Percentiles rank a stretch among this genome's conserved stretches.
These are phyloP conservation scores for Euphorbia tirucalli DNA, from an alignment of 345 rosid species.

Conservation along the genomic window DNA sequence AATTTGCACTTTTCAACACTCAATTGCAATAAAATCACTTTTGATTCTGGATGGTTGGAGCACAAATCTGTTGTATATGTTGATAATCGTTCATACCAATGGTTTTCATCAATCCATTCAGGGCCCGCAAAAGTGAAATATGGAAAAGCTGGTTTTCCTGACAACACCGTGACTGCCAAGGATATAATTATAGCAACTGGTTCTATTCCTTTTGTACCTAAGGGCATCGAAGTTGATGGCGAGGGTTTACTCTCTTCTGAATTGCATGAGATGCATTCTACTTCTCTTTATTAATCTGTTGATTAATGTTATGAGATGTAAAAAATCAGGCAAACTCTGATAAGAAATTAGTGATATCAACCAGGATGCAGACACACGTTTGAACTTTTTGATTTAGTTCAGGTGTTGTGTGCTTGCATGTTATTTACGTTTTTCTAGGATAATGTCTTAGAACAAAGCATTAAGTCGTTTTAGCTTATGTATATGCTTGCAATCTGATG, in stretches of 20 bases:
- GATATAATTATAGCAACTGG: conserved; percentile 94
- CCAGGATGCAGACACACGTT: neutral
- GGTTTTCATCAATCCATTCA: conserved; percentile 26
- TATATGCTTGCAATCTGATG: neutral
- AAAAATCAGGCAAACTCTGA: neutral
- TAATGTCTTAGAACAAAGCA: neutral
- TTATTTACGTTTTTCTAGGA: neutral
- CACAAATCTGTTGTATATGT: neutral
- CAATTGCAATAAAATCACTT: neutral
- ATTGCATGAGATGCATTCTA: neutral
- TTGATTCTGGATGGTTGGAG: neutral
- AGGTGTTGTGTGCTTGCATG: neutral
- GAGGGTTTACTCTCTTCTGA: conserved; percentile 15
- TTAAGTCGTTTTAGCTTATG: neutral
- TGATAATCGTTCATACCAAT: conserved; percentile 10
- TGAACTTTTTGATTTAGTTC: neutral
- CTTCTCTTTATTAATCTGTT: neutral
- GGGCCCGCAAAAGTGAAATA: conserved; percentile 94
- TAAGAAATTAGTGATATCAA: neutral
- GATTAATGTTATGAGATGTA: neutral
- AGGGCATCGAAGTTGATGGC: conserved; percentile 99
- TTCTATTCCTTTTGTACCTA: conserved; percentile 95
- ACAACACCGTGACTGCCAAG: conserved; percentile 66
- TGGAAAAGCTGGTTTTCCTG: conserved; percentile 59
- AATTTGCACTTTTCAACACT: neutral